These are phyloP conservation scores for Colletotrichum sp. DNA, from an alignment of 2,329 filamentous ascomycete species.

Conservation along the genomic window DNA sequence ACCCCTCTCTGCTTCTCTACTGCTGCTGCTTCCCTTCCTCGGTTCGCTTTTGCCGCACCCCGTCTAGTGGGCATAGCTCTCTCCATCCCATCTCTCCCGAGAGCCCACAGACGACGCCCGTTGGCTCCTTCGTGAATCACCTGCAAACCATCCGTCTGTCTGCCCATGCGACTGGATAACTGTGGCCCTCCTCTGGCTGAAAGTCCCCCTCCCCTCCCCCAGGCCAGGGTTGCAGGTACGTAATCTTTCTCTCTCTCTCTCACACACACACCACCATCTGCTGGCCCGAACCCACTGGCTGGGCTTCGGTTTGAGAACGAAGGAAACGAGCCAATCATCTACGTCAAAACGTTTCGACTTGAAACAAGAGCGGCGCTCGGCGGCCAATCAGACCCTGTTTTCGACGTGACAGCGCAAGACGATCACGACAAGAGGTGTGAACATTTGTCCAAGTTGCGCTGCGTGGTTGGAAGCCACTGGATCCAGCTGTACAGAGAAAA, in stretches of 20 bases:
- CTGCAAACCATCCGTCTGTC: slow-evolving; percentile 4
- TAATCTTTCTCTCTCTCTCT: neutral
- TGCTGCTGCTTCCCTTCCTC: neutral
- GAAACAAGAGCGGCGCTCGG: slow-evolving; percentile 11
- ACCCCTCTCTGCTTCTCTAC: neutral
- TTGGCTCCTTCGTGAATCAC: neutral
- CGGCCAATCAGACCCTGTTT: slow-evolving; percentile 14
- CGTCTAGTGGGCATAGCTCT: neutral
- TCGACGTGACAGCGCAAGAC: slow-evolving; percentile 13
- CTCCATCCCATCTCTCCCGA: neutral
- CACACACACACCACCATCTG: neutral
- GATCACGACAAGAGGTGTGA: slow-evolving; percentile 7
- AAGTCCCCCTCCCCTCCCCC: neutral
- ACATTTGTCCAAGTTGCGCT: neutral
- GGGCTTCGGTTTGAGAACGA: slow-evolving; percentile 11
- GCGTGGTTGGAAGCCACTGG: neutral
- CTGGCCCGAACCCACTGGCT: slow-evolving; percentile 1
- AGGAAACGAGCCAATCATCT: slow-evolving; percentile 8
- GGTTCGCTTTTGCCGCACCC: neutral
- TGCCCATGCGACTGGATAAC: neutral
- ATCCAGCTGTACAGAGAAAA: neutral
- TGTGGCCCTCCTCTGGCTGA: neutral
- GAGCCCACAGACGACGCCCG: slow-evolving; percentile 3
- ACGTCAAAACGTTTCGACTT: neutral
- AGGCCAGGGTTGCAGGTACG: neutral